Evolutionary conservation across 202 grass and related monocot genomes (phyloP).

Genomic region (Carex sylvatica): DNA sequence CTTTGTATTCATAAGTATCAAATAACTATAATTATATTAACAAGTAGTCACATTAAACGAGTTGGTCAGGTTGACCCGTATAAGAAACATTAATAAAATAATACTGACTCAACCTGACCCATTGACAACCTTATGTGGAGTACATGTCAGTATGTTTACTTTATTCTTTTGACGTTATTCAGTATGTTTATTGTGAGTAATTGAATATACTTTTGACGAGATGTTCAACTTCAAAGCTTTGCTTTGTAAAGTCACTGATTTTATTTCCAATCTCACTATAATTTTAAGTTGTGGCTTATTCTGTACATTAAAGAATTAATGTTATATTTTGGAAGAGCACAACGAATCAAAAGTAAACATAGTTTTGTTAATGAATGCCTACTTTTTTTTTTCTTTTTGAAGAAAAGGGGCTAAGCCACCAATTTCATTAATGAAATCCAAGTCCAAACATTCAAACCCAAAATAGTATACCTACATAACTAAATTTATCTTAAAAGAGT

Average conservation of each 20-base stretch:
- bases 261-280: background rate
- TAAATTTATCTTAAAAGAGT: background rate
- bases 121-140: background rate
- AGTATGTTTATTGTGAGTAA: background rate
- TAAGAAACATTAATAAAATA: too few relatives aligned
- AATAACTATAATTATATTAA: too few relatives aligned
- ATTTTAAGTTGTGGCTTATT: background rate
- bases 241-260: too few relatives aligned
- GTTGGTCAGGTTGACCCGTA: too few relatives aligned
- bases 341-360: background rate
- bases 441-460: background rate
- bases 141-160: background rate
- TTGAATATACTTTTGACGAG: background rate
- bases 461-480: background rate
- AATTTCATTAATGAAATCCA: background rate
- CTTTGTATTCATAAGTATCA: too few relatives aligned
- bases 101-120: too few relatives aligned
- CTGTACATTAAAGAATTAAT: background rate
- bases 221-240: background rate
- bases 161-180: background rate
- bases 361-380: background rate
- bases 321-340: background rate
- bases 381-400: background rate
- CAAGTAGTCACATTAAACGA: too few relatives aligned
- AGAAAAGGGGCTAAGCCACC: background rate